phyloP scores from a whole-genome alignment of 768 basidiomycete genomes.

The Holtermannia corniformis region DNA sequence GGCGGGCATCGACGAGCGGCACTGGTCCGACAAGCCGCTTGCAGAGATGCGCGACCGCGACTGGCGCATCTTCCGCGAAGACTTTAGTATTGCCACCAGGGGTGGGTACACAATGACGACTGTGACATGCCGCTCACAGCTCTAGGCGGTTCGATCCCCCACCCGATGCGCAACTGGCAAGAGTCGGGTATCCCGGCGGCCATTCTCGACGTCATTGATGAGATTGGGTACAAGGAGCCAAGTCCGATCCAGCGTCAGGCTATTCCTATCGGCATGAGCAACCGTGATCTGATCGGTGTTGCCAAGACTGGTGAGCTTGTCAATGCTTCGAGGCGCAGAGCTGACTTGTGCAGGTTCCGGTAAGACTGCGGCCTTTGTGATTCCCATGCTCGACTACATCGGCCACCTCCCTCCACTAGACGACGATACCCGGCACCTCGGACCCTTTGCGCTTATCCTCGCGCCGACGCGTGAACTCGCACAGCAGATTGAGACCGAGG shows the following conservation, averaged over 20 bases:
- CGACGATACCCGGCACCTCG: conserved; percentile 87
- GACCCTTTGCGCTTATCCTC: conserved; percentile 84
- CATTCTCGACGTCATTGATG: conserved; percentile 74
- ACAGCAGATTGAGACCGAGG: conserved; percentile 90
- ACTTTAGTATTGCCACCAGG: conserved; percentile 89
- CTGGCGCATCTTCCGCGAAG: conserved; percentile 98
- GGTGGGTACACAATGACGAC: conserved; percentile 46
- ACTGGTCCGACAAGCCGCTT: conserved; percentile 93
- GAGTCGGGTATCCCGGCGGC: conserved; percentile 73
- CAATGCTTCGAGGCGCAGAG: neutral
- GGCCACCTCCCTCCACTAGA: conserved; percentile 70
- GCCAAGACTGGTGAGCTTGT: conserved; percentile 80
- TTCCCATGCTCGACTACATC: conserved; percentile 95
- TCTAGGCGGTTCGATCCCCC: conserved; percentile 68
- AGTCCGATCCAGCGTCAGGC: conserved; percentile 96
- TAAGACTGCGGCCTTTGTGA: conserved; percentile 97
- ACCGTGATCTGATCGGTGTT: conserved; percentile 94
- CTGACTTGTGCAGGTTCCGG: conserved; percentile 63
- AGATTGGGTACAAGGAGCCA: conserved; percentile 93
- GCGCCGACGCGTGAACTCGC: conserved; percentile 98
- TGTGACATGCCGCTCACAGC: conserved; percentile 46
- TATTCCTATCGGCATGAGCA: conserved; percentile 95
- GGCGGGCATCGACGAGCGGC: conserved; percentile 78
- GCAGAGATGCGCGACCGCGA: conserved; percentile 93
- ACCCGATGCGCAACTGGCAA: conserved; percentile 82